Base-by-base conservation (phyloP, 2,329 filamentous ascomycete genomes). In the Cladosporium halotolerans region DNA sequence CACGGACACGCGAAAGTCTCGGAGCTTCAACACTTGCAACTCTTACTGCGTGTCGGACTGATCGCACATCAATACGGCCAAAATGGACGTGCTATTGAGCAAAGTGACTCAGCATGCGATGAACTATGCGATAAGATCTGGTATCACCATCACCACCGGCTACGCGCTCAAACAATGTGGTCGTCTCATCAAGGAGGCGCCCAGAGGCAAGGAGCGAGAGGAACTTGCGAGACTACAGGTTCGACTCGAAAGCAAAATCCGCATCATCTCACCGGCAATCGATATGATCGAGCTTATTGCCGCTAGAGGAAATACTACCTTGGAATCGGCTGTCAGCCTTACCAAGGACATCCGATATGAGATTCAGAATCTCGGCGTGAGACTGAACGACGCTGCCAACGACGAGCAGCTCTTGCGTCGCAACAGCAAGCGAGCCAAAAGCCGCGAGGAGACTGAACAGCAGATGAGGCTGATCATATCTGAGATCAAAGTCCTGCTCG, bases 211-310 rank as follows among this genome's bases (percentile, higher is more conserved):
- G 47, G 79, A 83, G 28, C 78, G 86, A 46, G 80, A 86, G 55
- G 88, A 96, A 67, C 77, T 97, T 4, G 77, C 82, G 53, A 70
- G 73, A 2, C 74, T 96, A 10, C 89, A 95, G 65, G 77, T 82
- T 50, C 80, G 85, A 1, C 77, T 97, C 3, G 82, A 95, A 62
- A 84, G 80, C 69, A 97, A 96, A 69, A 96, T 97, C 63, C 86
- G 89, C 83, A 89, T 96, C 59, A 84, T 96, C 43, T 90, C 89
- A 9, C 91, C 91, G 1, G 88, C 89, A 9, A 92, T 95, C 64
- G 89, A 96, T 67, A 84, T 96, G 76, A 89, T 96, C 62, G 89
- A 96, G 68, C 79, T 96, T 62, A 93, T 93, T 31, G 83, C 85
- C 56, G 85, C 85, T 33, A 80, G 85, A 57, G 85, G 85, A n/a